A percentile compares a stretch with the other conserved stretches of the same genome.
phyloP scores from a whole-genome alignment of 164 flowering plant species.

The Vitis cinerea region DNA sequence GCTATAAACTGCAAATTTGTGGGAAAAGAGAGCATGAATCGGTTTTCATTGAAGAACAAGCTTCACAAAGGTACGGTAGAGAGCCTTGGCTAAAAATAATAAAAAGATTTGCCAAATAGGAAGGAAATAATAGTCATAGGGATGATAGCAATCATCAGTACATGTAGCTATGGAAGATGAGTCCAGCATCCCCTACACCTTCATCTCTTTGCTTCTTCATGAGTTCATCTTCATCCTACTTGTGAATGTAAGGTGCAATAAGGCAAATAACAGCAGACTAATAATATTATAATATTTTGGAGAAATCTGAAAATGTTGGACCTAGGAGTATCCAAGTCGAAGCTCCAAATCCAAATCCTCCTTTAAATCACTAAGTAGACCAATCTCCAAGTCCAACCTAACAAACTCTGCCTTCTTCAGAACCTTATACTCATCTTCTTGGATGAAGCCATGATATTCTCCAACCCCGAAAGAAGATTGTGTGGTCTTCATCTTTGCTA shows the following conservation, averaged over 20 bases:
- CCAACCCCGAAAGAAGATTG: conserved; percentile 17
- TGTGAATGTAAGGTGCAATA: too few species aligned
- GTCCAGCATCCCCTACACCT: too few species aligned
- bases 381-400: conserved; percentile 50
- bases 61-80: too few species aligned
- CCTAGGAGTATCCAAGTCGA: conserved; percentile 52
- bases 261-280: background rate
- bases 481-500: conserved; percentile 5
- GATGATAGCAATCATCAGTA: background rate
- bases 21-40: too few species aligned
- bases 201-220: background rate
- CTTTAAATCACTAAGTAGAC: conserved; percentile 24
- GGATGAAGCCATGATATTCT: conserved; percentile 8
- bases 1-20: too few species aligned
- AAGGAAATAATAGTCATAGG: background rate
- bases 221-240: background rate
- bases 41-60: too few species aligned
- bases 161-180: background rate
- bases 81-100: background rate
- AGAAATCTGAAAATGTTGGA: too few species aligned
- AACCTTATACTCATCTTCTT: conserved; percentile 10
- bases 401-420: conserved; percentile 27
- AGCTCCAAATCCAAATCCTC: conserved; percentile 66
- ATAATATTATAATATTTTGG: background rate
- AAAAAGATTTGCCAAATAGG: background rate